phyloP scores from a whole-genome alignment of 139 green algal species.

The Deuterostichococcus epilithicus region DNA sequence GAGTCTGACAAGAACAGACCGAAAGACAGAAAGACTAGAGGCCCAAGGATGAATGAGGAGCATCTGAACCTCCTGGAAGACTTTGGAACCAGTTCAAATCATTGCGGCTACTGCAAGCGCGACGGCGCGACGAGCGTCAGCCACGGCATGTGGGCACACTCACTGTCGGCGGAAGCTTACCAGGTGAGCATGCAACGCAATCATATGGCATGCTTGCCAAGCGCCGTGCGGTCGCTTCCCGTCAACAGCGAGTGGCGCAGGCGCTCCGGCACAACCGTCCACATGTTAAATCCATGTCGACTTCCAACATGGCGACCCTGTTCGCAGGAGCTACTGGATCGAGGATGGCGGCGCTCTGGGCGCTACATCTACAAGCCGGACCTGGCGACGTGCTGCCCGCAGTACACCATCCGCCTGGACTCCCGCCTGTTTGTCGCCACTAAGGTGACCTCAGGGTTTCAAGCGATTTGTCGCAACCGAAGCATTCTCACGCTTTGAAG shows the following conservation, averaged over 20 bases:
- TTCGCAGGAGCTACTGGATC: conserved; percentile 5
- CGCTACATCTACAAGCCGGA: conserved; percentile 44
- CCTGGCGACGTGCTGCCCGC: conserved; percentile 36
- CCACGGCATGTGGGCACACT: conserved; percentile 37
- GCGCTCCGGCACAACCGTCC: no score
- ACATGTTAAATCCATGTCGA: no score
- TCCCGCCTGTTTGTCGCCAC: conserved; percentile 27
- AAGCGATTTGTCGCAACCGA: background rate
- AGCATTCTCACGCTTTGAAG: no score
- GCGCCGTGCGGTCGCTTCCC: no score
- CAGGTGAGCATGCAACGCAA: conserved; percentile 12
- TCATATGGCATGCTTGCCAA: no score
- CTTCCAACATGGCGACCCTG: background rate
- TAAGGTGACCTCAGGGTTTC: conserved; percentile 16
- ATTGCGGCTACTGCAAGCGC: background rate
- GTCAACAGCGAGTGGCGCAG: no score
- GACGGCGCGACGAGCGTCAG: background rate
- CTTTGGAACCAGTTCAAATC: background rate
- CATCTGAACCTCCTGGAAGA: background rate
- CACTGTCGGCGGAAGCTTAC: conserved; percentile 23
- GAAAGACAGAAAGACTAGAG: no score
- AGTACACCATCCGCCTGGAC: conserved; percentile 50
- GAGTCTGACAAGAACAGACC: no score
- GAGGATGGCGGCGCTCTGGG: conserved; percentile 48
- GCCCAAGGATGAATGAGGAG: background rate